Conservation (phyloP, 2,329 filamentous ascomycete genomes). For the Penicillium sclerotiorum region DNA sequence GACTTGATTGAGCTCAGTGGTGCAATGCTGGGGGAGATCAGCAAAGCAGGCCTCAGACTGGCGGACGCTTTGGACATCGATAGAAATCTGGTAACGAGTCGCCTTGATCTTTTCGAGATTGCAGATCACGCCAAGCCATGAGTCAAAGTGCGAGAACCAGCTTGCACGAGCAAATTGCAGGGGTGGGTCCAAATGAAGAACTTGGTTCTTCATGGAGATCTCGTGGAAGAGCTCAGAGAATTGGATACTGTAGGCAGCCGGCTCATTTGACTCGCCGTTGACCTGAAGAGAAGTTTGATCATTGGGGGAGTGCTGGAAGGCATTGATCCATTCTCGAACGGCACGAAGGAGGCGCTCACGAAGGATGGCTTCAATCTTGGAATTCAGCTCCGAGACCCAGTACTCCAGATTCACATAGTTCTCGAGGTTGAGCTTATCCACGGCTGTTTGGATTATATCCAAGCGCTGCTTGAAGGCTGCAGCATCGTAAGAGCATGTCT, state of each 20-base stretch:
- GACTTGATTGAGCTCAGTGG: conserved; percentile 74
- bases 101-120: conserved; percentile 93
- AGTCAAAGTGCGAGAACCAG: conserved; percentile 90
- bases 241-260: conserved; percentile 38
- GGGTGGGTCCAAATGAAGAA: conserved; percentile 94
- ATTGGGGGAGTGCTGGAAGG: conserved; percentile 67
- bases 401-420: conserved; percentile 90
- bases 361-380: conserved; percentile 78
- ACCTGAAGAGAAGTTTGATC: conserved; percentile 21
- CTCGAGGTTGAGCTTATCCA: conserved; percentile 95
- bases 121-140: conserved; percentile 91
- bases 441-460: conserved; percentile 83
- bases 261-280: conserved; percentile 33
- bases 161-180: conserved; percentile 87
- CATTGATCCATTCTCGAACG: conserved; percentile 81
- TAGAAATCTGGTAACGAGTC: conserved; percentile 88
- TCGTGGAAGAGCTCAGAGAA: conserved; percentile 72
- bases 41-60: conserved; percentile 67
- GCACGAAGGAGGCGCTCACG: conserved; percentile 81
- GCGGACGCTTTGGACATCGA: conserved; percentile 51
- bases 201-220: conserved; percentile 95
- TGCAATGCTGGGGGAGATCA: conserved; percentile 81
- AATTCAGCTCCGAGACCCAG: conserved; percentile 88
- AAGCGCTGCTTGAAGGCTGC: conserved; percentile 78
- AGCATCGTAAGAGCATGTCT: conserved; percentile 79